These are phyloP conservation scores for Sporothrix pallida DNA, from an alignment of 2,329 filamentous ascomycete species.

Conservation along the genomic window DNA sequence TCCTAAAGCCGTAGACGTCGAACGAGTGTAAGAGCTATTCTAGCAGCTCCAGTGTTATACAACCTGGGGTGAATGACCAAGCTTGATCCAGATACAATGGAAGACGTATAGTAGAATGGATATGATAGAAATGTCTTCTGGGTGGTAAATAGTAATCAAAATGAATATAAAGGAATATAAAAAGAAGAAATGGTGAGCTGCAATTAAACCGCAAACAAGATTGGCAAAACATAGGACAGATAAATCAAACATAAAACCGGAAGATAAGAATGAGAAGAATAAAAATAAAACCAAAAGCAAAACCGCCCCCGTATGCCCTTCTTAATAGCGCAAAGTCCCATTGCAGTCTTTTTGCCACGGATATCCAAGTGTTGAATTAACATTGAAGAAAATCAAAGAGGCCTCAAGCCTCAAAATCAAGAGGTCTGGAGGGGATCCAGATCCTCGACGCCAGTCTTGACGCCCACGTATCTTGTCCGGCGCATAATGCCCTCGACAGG, in stretches of 20 bases:
- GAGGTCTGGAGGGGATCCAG: slow-evolving; percentile 66
- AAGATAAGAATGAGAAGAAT: neutral
- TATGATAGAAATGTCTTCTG: neutral
- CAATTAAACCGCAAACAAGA: no score
- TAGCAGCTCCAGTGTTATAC: neutral
- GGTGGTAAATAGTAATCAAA: no score
- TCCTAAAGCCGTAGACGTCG: neutral
- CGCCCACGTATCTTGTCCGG: slow-evolving; percentile 68
- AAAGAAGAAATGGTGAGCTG: no score
- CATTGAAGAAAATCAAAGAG: no score
- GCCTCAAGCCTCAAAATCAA: neutral
- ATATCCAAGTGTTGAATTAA: no score
- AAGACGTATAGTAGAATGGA: neutral
- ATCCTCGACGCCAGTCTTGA: slow-evolving; percentile 67
- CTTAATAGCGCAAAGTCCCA: neutral
- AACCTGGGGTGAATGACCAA: neutral
- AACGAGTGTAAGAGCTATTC: neutral
- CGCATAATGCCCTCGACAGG: slow-evolving; percentile 95
- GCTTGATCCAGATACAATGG: neutral
- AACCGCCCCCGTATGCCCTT: neutral
- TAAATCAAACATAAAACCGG: no score
- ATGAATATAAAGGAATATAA: no score
- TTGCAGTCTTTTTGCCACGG: neutral
- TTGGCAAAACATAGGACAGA: no score
- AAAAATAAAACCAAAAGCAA: neutral